phyloP scores from a whole-genome alignment of 225 moss, liverwort and hornwort genomes.

The Asterella californica region DNA sequence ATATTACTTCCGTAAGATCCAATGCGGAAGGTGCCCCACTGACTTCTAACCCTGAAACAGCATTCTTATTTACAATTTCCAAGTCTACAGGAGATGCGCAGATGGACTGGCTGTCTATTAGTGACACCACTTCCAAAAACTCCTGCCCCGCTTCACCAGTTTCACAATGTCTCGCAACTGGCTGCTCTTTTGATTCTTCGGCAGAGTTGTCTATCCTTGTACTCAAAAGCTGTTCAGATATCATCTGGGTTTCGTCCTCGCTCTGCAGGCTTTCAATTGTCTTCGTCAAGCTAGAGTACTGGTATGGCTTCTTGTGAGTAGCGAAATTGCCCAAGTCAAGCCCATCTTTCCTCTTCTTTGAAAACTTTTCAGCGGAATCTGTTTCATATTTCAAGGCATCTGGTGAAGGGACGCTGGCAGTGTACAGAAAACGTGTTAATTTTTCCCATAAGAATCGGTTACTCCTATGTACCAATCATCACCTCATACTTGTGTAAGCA shows the following conservation, averaged over 20 bases:
- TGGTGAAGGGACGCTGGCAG: conserved; percentile 25
- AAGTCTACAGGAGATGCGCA: conserved; percentile 7
- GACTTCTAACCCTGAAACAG: neutral
- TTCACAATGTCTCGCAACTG: neutral
- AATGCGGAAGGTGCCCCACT: conserved; percentile 14
- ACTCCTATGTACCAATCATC: neutral
- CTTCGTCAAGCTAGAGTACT: neutral
- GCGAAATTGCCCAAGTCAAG: neutral
- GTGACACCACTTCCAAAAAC: conserved; percentile 5
- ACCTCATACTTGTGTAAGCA: neutral
- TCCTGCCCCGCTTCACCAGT: neutral
- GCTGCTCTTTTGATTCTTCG: conserved; percentile 4
- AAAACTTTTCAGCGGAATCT: conserved; percentile 2
- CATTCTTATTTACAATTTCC: neutral
- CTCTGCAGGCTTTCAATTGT: neutral
- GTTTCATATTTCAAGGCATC: conserved; percentile 8
- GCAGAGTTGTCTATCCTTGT: neutral
- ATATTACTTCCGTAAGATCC: conserved; percentile 21
- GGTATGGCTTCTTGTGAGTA: conserved; percentile 18
- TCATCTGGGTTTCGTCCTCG: neutral
- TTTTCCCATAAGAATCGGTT: neutral
- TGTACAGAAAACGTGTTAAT: neutral
- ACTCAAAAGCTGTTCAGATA: neutral
- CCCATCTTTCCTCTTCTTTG: conserved; percentile 34
- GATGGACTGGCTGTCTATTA: conserved; percentile 6